phyloP scores from a whole-genome alignment of 1,284 basidiomycete genomes.

The Butyriboletus appendiculatus region DNA sequence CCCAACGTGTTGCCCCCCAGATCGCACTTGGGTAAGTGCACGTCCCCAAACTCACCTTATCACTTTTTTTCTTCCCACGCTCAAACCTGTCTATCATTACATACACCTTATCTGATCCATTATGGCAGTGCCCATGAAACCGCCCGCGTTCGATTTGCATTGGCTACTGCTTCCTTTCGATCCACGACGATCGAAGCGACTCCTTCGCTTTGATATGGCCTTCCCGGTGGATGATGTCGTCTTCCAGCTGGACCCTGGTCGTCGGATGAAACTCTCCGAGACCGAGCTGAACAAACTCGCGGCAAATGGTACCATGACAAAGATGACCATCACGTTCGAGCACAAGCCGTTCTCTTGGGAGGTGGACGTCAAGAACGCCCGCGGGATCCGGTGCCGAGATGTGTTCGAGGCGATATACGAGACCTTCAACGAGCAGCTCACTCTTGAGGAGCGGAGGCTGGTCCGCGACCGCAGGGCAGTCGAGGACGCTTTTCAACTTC shows the following conservation, averaged over 20 bases:
- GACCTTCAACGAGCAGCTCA: constrained; percentile 45
- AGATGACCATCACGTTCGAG: constrained; percentile 39
- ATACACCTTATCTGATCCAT: constrained; percentile 30
- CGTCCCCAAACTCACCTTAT: background rate
- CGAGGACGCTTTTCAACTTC: constrained; percentile 42
- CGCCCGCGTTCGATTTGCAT: constrained; percentile 35
- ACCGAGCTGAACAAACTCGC: constrained; percentile 39
- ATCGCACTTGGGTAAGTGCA: constrained; percentile 29
- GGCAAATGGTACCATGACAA: constrained; percentile 31
- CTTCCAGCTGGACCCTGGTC: constrained; percentile 12
- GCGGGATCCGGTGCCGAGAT: constrained; percentile 51
- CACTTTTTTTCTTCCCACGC: background rate
- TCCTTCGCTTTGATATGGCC: constrained; percentile 32
- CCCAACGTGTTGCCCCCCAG: constrained; percentile 25
- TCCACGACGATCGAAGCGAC: constrained; percentile 24
- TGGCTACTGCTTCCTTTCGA: constrained; percentile 44
- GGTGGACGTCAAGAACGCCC: constrained; percentile 42
- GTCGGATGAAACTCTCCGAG: constrained; percentile 21
- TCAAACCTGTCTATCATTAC: constrained; percentile 6
- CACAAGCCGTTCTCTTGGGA: constrained; percentile 41
- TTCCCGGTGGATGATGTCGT: constrained; percentile 28
- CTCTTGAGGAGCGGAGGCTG: constrained; percentile 39
- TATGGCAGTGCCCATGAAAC: constrained; percentile 31
- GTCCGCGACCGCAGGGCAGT: constrained; percentile 38
- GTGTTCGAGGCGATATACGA: constrained; percentile 56